phyloP scores from a whole-genome alignment of 2,329 filamentous ascomycete species.

The Aspergillus nomiae region DNA sequence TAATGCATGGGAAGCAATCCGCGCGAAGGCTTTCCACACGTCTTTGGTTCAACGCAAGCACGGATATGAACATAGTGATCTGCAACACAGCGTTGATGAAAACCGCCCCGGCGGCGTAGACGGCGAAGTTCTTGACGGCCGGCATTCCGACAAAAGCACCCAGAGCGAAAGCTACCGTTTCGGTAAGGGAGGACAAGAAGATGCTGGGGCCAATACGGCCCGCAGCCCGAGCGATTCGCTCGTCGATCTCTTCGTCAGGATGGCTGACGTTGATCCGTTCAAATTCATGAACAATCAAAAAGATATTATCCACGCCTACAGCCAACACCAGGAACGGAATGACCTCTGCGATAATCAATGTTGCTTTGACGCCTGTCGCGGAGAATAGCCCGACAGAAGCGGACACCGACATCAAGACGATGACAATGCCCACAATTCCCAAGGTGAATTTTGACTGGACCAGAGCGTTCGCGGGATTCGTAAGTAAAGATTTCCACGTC shows the following conservation, averaged over 20 bases:
- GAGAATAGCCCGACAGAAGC: constrained; percentile 95
- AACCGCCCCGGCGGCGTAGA: constrained; percentile 93
- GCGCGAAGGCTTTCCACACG: constrained; percentile 85
- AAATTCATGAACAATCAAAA: constrained; percentile 97
- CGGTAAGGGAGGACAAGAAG: constrained; percentile 88
- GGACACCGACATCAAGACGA: constrained; percentile 95
- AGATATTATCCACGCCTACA: constrained; percentile 98
- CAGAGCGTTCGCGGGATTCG: constrained; percentile 79
- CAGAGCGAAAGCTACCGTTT: constrained; percentile 89
- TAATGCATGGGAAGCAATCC: constrained; percentile 89
- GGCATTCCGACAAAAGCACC: constrained; percentile 97
- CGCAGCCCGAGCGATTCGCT: constrained; percentile 82
- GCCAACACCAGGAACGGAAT: constrained; percentile 97
- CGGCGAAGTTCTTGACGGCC: constrained; percentile 93
- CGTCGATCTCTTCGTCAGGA: constrained; percentile 83
- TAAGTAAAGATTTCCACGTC: constrained; percentile 72
- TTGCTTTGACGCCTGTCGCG: constrained; percentile 87
- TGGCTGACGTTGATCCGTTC: constrained; percentile 92
- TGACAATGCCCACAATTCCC: constrained; percentile 90
- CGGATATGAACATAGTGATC: constrained; percentile 94
- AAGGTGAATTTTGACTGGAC: constrained; percentile 97
- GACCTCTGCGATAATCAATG: constrained; percentile 95
- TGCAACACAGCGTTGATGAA: constrained; percentile 97
- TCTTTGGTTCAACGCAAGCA: constrained; percentile 86
- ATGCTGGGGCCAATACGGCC: constrained; percentile 97